Evolutionary conservation across 768 basidiomycete genomes (phyloP), one percentile per base, ranked within the genome.

Genomic region (Russula compacta): DNA sequence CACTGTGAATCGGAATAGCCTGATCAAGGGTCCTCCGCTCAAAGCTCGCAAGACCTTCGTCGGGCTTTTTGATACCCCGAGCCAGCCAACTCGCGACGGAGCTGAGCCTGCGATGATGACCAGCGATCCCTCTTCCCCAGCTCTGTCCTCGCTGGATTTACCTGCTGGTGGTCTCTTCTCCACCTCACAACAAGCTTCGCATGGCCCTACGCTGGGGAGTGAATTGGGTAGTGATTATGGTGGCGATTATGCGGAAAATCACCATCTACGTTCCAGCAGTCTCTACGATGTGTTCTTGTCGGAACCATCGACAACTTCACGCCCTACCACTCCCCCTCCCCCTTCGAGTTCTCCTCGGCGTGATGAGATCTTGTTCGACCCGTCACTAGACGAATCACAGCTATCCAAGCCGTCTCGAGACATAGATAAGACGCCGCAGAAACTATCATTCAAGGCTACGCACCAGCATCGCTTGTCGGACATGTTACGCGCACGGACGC

Each of bases 181-280:
- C 6, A 24, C 33, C 14, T 40, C 58, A 38, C 53, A 35, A 10
- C 40, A 49, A 38, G 33, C 24, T 24, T 53, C 56, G 9, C 44
- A 58, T 15, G 77, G 51, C 5, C 73, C 69, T 11, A 77, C 82
- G 2, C 75, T 87, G 1, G 80, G 81, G 58, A 78, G 77, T 55
- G 85, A 88, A 70, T 75, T 90, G 0, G 83, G 80, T 33, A 77
- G 74, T 58, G 79, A 82, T 66, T 76, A 80, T 19, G 76, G 75
- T 4, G 76, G 78, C 15, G 78, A 78, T 61, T 80, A 71, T 53
- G 67, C 71, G 15, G 71, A 69, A 19, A 75, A 76, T 53, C 72
- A 75, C 62, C 83, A 81, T 62, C 72, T 81, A 53, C 77, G 81
- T 32, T 76, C 78, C 7, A 77, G 75, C 44, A 88, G 86, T 65